These are phyloP conservation scores for Auricularia sp. DNA, from an alignment of 768 basidiomycete species.

Conservation along the genomic window DNA sequence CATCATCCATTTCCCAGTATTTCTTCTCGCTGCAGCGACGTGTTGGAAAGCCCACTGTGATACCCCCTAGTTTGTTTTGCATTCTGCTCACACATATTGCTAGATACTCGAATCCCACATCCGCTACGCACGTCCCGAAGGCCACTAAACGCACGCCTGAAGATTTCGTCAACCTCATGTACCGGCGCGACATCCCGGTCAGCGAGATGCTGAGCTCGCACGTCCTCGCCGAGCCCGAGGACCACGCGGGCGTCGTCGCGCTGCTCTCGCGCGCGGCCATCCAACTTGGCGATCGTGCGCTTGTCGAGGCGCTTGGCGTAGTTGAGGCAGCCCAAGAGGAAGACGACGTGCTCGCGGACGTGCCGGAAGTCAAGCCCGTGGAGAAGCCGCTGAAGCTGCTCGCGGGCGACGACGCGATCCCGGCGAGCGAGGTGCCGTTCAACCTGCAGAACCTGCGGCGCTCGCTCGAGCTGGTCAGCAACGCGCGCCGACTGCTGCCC, in stretches of 20 bases:
- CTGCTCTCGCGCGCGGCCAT: constrained; percentile 51
- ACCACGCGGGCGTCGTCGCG: constrained; percentile 32
- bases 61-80: too few relatives aligned
- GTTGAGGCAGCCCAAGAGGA: constrained; percentile 29
- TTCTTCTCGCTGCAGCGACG: neutral
- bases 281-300: constrained; percentile 35
- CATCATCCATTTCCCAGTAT: too few relatives aligned
- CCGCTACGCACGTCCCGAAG: constrained; percentile 10
- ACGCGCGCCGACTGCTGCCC: constrained; percentile 52
- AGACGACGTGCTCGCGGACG: constrained; percentile 16
- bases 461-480: constrained; percentile 52
- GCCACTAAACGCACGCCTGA: constrained; percentile 10
- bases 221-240: constrained; percentile 38
- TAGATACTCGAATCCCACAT: constrained; percentile 24
- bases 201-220: constrained; percentile 32
- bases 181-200: constrained; percentile 40
- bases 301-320: constrained; percentile 49
- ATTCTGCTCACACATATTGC: constrained; percentile 19
- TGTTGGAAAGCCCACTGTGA: constrained; percentile 7
- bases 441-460: constrained; percentile 63
- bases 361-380: constrained; percentile 60
- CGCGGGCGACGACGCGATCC: constrained; percentile 14
- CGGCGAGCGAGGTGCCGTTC: constrained; percentile 47
- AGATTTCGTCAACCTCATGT: constrained; percentile 34
- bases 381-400: constrained; percentile 10